phyloP scores from a whole-genome alignment of 208 protist species.

The Dictyostelium gargantuum region DNA sequence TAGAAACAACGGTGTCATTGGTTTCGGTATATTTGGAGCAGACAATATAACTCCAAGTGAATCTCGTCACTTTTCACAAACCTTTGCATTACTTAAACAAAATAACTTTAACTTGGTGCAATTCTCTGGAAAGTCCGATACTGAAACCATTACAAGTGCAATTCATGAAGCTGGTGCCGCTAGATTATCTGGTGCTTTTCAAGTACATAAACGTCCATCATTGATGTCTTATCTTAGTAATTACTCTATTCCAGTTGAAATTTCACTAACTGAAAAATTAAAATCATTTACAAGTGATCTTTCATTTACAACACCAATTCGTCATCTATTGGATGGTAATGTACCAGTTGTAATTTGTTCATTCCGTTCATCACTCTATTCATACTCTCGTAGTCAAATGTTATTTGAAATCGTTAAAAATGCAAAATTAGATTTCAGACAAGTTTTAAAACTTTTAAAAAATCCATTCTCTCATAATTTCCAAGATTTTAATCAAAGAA shows the following conservation, averaged over 20 bases:
- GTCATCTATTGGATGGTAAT: conserved; percentile 69
- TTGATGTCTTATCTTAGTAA: conserved; percentile 68
- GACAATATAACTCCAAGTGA: background rate
- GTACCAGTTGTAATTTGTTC: conserved; percentile 75
- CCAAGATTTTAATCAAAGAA: background rate
- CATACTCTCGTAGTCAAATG: background rate
- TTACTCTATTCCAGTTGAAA: conserved; percentile 76
- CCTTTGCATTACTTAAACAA: background rate
- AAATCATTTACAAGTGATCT: conserved; percentile 8
- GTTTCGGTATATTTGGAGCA: conserved; percentile 82
- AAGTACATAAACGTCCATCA: conserved; percentile 59
- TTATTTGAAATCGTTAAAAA: conserved; percentile 29
- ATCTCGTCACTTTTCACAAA: background rate
- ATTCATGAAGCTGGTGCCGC: conserved; percentile 62
- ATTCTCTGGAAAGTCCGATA: conserved; percentile 15
- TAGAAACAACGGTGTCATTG: conserved; percentile 66
- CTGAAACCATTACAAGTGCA: conserved; percentile 60
- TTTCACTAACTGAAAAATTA: conserved; percentile 66
- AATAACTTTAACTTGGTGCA: conserved; percentile 31
- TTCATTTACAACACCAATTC: conserved; percentile 73
- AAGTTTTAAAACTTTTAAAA: background rate
- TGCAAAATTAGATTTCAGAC: background rate
- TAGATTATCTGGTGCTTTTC: conserved; percentile 70
- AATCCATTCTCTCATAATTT: conserved; percentile 26
- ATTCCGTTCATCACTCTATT: conserved; percentile 56